Evolutionary conservation across 1,139 yeast genomes (phyloP), one percentile per base, ranked within the genome.

Genomic region (Zygoascus hellenicus): DNA sequence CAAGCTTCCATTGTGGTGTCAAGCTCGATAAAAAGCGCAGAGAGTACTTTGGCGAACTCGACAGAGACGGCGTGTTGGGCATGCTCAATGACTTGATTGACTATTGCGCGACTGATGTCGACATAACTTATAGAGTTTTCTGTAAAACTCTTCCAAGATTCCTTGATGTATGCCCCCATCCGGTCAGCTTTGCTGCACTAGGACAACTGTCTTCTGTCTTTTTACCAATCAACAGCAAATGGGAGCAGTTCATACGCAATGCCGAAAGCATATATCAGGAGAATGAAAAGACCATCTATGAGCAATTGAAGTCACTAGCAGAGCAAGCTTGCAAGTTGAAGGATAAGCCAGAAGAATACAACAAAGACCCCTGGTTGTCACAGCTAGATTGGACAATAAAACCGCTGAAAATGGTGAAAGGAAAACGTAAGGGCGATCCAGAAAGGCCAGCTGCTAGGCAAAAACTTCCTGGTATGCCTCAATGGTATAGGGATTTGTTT

Each of bases 141-240:
- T 71, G 75, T 48, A 78, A 78, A 51, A 76, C 89, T 0, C 77
- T 83, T 42, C 96, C 96, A 0, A 68, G 70, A 31, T 94, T 86
- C 59, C 66, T 78, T 36, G 59, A 69, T 29, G 76, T 80, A 46
- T 80, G 90, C 31, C 96, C 97, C 0, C 98, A 94, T 64, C 97
- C 98, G 0, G 96, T 90, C 1, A 87, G 95, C 19, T 85, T 92
- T 69, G 92, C 95, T 1, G 97, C 96, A 0, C 69, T 92, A 48
- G 74, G 84, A 53, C 83, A 81, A 52, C 71, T 94, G 61, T 83
- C 90, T 4, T 74, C 83, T n/a, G 77, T 86, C 47, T 77, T 90
- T 45, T 69, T 94, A 42, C 96, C 99, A 1, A 84, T 95, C 1
- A 79, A 86, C 15, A 69, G 75, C 31, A 57, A 67, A 9, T 94